Evolutionary conservation across 1,139 yeast species (phyloP).

Genomic region (Zygoascus meyerae): DNA sequence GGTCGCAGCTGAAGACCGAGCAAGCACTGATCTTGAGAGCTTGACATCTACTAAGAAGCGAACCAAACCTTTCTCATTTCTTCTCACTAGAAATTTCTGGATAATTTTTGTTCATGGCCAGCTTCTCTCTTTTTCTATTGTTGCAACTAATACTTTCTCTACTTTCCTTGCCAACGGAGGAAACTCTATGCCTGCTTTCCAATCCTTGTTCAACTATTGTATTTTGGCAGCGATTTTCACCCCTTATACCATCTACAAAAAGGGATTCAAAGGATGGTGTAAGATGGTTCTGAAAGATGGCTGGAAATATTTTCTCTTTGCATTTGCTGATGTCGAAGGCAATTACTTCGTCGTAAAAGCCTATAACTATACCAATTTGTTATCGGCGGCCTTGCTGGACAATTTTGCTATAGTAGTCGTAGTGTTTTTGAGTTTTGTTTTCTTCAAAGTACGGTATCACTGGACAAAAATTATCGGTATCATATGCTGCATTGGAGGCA

Average conservation of each 20-base stretch:
- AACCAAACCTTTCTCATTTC: conserved; percentile 28
- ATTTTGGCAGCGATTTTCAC: conserved; percentile 36
- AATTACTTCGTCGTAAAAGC: conserved; percentile 43
- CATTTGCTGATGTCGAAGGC: conserved; percentile 43
- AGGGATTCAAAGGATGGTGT: conserved; percentile 35
- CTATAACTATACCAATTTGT: conserved; percentile 39
- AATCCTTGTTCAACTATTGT: conserved; percentile 39
- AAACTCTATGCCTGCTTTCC: conserved; percentile 41
- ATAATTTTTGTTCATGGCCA: conserved; percentile 40
- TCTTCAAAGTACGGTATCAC: conserved; percentile 41
- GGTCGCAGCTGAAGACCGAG: not conserved
- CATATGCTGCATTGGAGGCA: conserved; percentile 38
- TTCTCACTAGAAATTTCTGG: conserved; percentile 37
- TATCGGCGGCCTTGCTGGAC: conserved; percentile 40
- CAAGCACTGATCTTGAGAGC: not conserved
- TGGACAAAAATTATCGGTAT: conserved; percentile 42
- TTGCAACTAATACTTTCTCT: conserved; percentile 41
- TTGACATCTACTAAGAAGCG: not conserved
- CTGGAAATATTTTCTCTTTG: conserved; percentile 40
- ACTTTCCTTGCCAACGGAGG: conserved; percentile 36
- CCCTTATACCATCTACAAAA: conserved; percentile 36
- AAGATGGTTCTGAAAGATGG: conserved; percentile 31
- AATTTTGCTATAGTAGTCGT: conserved; percentile 43
- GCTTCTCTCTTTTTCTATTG: conserved; percentile 37
- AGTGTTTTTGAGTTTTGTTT: conserved; percentile 37